Base-by-base conservation (phyloP, 805 yeast genomes). In the Suhomyces sp. region DNA sequence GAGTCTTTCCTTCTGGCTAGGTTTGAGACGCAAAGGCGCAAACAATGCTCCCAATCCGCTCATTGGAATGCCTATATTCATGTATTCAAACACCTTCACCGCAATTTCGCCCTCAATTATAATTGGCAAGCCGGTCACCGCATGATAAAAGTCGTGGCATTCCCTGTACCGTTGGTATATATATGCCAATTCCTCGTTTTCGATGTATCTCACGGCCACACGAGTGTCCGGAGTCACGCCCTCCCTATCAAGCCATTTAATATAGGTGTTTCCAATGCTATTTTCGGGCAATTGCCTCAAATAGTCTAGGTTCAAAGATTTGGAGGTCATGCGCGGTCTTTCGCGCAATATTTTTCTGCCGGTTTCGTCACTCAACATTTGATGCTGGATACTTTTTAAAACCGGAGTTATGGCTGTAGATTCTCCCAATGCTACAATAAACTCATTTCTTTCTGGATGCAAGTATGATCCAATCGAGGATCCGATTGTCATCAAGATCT, bases 61-160 rank as follows among this genome's bases (percentile, higher is more conserved):
- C 96, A 93, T 92, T 12, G 97, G 97, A 44, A 94, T 82, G 4
- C 96, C 96, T 53, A 93, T 80, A 66, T 94, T 93, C 63, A 94
- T 86, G 62, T 85, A 96, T 68, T 93, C 99, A 59, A 94, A 84
- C 10, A 91, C 87, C 68, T 94, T 94, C 17, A 94, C 86, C 0
- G 97, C 90, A 49, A 94, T 86, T 65, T 94, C 99, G n/a, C 99
- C 99, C 64, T 94, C 98, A 57, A 94, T 82, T 43, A 88, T 85
- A 45, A 92, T 88, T 0, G 98, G 98, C 47, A 89, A 76, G 13
- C 96, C 93, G 0, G 96, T 87, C 25, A 94, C 77, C 0, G 98
- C 89, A 65, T 94, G 99, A 65, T 91, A 93, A 63, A 94, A 94
- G 64, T 94, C 99, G 63, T 94, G 99, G 64, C 97, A 92, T 66